A percentile compares a stretch with the other conserved stretches of the same genome.
These are phyloP conservation scores for Amphicarpaea edgeworthii DNA, from an alignment of 306 rosid species.

Conservation along the genomic window DNA sequence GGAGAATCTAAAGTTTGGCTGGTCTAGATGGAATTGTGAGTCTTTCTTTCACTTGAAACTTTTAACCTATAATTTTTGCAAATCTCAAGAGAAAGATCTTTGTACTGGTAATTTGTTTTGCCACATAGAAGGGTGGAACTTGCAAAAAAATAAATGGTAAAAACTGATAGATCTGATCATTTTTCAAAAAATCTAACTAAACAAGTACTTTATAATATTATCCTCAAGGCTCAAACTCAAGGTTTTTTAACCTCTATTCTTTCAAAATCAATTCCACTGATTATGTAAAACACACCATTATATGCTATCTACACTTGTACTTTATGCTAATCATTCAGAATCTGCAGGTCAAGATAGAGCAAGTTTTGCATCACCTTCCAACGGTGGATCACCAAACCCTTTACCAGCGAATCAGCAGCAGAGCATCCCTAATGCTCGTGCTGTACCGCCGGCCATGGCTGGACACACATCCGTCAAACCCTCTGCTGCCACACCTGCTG, in stretches of 20 bases:
- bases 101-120: slow-evolving; percentile 10
- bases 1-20: slow-evolving; percentile 63
- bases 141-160: not conserved
- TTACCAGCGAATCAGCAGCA: slow-evolving; percentile 62
- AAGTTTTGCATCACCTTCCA: slow-evolving; percentile 51
- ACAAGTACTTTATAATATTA: too few species aligned
- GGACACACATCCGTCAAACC: slow-evolving; percentile 49
- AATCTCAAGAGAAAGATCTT: not conserved
- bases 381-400: slow-evolving; percentile 53
- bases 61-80: slow-evolving; percentile 2
- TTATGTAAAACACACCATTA: not conserved
- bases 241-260: too few species aligned
- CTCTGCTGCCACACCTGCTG: slow-evolving; percentile 43
- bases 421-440: slow-evolving; percentile 48
- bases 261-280: not conserved
- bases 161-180: not conserved
- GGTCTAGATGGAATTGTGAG: slow-evolving; percentile 78
- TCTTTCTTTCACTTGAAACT: not conserved
- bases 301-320: not conserved
- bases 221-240: too few species aligned
- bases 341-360: slow-evolving; percentile 61
- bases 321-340: slow-evolving; percentile 35
- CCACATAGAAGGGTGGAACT: not conserved
- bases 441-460: slow-evolving; percentile 56
- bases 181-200: too few species aligned